These are phyloP conservation scores for Aspergillus spinulosporus DNA, from an alignment of 2,329 filamentous ascomycete genomes.

Conservation along the genomic window DNA sequence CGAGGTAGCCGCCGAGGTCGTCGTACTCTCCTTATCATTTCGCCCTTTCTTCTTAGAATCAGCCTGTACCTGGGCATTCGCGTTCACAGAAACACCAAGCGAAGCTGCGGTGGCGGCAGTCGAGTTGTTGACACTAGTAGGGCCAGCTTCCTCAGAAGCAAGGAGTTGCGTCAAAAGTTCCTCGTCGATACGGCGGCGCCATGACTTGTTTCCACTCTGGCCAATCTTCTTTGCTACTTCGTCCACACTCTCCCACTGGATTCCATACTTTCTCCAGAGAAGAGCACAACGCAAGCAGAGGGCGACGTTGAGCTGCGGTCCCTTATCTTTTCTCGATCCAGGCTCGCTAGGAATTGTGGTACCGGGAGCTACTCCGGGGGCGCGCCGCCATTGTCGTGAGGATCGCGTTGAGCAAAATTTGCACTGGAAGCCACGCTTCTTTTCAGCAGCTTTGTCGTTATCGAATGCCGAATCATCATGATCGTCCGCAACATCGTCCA, in stretches of 20 bases:
- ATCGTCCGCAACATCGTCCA: slow-evolving; percentile 90
- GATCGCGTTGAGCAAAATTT: slow-evolving; percentile 83
- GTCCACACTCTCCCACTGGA: slow-evolving; percentile 88
- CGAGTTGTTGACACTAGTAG: slow-evolving; percentile 45
- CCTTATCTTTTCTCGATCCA: slow-evolving; percentile 74
- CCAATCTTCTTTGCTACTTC: slow-evolving; percentile 86
- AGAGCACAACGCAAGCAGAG: slow-evolving; percentile 88
- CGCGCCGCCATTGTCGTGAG: slow-evolving; percentile 88
- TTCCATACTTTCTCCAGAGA: slow-evolving; percentile 92
- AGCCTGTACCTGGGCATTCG: slow-evolving; percentile 35
- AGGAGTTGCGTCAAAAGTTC: slow-evolving; percentile 62
- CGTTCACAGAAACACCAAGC: slow-evolving; percentile 44
- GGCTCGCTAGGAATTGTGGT: slow-evolving; percentile 67
- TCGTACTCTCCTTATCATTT: slow-evolving; percentile 52
- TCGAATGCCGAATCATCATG: slow-evolving; percentile 96
- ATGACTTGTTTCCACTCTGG: slow-evolving; percentile 74
- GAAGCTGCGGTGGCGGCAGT: slow-evolving; percentile 47
- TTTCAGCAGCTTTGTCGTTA: slow-evolving; percentile 73
- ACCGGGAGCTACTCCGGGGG: slow-evolving; percentile 73
- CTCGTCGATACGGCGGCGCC: slow-evolving; percentile 88
- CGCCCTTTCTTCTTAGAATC: slow-evolving; percentile 65
- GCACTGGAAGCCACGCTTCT: slow-evolving; percentile 84
- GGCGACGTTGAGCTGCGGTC: slow-evolving; percentile 71
- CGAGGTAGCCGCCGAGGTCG: slow-evolving; percentile 46
- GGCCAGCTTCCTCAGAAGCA: slow-evolving; percentile 44